Conservation (phyloP, 2,329 filamentous ascomycete species). For the Fusarium torreyae region DNA sequence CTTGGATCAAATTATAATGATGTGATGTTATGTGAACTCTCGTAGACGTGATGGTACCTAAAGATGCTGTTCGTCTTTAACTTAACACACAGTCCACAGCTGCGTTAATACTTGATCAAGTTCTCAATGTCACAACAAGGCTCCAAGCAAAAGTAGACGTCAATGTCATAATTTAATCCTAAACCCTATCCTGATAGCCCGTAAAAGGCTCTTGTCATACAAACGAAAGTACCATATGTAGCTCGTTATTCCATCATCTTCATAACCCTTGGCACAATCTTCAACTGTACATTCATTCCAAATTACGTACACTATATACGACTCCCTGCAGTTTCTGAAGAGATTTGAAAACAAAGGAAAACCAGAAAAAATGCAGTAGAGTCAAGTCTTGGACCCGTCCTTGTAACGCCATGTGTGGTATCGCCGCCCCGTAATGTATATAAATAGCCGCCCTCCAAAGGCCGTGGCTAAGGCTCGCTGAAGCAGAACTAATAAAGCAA, state of each 20-base stretch:
- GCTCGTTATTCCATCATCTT: constrained; percentile 31
- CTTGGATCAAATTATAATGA: neutral
- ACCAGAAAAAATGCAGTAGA: constrained; percentile 21
- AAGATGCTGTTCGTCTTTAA: neutral
- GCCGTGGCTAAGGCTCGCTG: constrained; percentile 20
- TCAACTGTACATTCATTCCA: constrained; percentile 22
- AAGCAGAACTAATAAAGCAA: constrained; percentile 33
- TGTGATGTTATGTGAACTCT: neutral
- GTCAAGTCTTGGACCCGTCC: constrained; percentile 32
- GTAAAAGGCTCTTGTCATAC: constrained; percentile 27
- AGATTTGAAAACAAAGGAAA: constrained; percentile 26
- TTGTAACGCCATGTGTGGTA: constrained; percentile 43
- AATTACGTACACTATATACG: constrained; percentile 37
- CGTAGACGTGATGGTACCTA: neutral
- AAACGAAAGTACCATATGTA: constrained; percentile 44
- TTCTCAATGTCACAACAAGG: neutral
- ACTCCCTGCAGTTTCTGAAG: constrained; percentile 20
- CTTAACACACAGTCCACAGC: no score
- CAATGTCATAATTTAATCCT: constrained; percentile 34
- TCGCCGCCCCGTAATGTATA: constrained; percentile 37
- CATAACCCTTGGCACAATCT: constrained; percentile 23
- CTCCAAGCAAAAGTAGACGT: neutral
- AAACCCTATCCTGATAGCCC: constrained; percentile 23
- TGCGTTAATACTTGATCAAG: neutral
- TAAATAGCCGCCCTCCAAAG: constrained; percentile 24